phyloP scores from a whole-genome alignment of 441 rosid species.

The Biscutella laevigata region DNA sequence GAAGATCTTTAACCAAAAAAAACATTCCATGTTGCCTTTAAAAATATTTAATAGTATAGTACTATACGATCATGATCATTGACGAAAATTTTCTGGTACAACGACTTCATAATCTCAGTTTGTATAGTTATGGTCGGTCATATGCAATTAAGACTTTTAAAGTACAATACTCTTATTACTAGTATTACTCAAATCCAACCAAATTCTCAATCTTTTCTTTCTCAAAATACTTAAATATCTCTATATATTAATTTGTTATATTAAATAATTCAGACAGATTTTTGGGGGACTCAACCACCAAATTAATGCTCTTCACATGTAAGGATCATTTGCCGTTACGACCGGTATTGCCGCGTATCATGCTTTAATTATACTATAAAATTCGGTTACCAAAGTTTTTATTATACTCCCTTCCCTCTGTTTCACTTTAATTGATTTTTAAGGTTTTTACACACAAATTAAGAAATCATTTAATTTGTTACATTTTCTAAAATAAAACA shows the following conservation, averaged over 20 bases:
- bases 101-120: conserved; percentile 18
- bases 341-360: conserved; percentile 49
- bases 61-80: conserved; percentile 3
- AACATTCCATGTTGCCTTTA: conserved; percentile 14
- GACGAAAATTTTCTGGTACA: conserved; percentile 14
- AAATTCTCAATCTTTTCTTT: conserved; percentile 17
- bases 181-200: conserved; percentile 22
- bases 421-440: no score
- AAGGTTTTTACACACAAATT: no score
- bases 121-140: conserved; percentile 27
- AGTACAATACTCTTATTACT: neutral
- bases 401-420: no score
- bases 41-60: neutral
- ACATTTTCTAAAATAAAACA: no score
- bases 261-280: conserved; percentile 15
- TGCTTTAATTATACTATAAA: conserved; percentile 1
- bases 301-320: conserved; percentile 45
- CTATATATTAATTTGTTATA: neutral
- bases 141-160: conserved; percentile 23
- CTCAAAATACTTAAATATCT: conserved; percentile 1
- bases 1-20: no score
- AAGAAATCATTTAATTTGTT: no score
- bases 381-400: conserved; percentile 11
- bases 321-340: conserved; percentile 58
- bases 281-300: conserved; percentile 23